Base-by-base conservation (phyloP, 2,329 filamentous ascomycete genomes). In the Tolypocladium paradoxum region DNA sequence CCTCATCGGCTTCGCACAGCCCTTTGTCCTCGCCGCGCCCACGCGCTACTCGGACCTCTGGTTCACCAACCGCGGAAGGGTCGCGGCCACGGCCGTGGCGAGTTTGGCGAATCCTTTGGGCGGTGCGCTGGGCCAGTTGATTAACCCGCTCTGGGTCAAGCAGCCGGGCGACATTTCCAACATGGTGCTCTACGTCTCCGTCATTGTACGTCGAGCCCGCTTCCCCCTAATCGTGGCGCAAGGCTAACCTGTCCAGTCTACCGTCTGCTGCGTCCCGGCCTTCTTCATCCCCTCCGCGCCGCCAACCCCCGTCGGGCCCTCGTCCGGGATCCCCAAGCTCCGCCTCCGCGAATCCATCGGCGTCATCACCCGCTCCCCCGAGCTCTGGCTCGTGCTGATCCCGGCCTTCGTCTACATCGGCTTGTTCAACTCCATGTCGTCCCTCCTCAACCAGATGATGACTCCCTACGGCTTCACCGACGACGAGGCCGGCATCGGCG, bases 11-110 rank as follows among this genome's bases (percentile, higher is more conserved):
- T 77, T 96, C 38, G 84, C 90, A 1, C 93, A 99, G 66, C 91
- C 93, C 0, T 97, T 97, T 67, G 89, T 95, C 14, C 81, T 97
- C 11, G 84, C 87, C 7, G 90, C 92, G 0, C 92, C 93, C 0
- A 92, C 93, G 0, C 78, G 89, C 56, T 99, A 95, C 70, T 93
- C 88, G 52, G 91, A 96, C 66, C 74, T 96, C 55, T 97, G 93
- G 93, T 97, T 97, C 71, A 91, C 89, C 2, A 84, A 87, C 61
- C 74, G 76, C 12, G 92, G 91, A 8, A 82, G 93, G 52, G 88
- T 96, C 14, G 85, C 87, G 52, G 92, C 92, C 20, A 97, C 92
- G 1, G 93, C 92, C 1, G 64, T 96, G 36, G 85, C 86, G 24
- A 91, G 84, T 55, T 72, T 97, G 54, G 89, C 92, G 4, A 97